Conservation (phyloP, 345 rosid genomes). For the Populus ilicifolia region DNA sequence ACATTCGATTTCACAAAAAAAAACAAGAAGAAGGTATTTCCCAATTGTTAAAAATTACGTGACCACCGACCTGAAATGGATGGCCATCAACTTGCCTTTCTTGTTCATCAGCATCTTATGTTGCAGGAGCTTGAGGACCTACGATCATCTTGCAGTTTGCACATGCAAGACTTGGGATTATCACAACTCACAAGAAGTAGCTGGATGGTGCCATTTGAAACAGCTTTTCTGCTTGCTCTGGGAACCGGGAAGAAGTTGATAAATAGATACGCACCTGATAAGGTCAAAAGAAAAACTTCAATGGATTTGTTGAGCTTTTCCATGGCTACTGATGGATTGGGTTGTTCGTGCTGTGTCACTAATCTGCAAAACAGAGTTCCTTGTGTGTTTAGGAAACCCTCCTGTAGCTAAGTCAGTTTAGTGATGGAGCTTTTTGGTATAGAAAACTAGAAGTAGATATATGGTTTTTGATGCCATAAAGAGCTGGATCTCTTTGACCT, state of each 20-base stretch:
- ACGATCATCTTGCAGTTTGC: neutral
- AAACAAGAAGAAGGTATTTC: neutral
- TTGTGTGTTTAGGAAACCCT: no score
- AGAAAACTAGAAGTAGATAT: no score
- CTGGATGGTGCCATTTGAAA: constrained; percentile 46
- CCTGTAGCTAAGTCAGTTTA: no score
- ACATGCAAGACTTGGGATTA: constrained; percentile 15
- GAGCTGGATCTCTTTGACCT: no score
- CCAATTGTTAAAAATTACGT: neutral
- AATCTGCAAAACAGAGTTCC: no score
- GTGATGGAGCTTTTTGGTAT: no score
- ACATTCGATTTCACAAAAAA: neutral
- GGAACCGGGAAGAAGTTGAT: constrained; percentile 86
- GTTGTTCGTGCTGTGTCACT: no score
- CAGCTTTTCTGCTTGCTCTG: constrained; percentile 86
- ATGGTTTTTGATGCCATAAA: no score
- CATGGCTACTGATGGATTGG: no score
- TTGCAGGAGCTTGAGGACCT: neutral
- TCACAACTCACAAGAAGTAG: constrained; percentile 19
- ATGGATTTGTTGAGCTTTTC: no score
- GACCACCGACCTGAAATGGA: neutral
- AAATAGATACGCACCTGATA: constrained; percentile 74
- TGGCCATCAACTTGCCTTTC: neutral
- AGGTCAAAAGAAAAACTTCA: no score
- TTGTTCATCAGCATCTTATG: neutral